Conservation (phyloP, 768 basidiomycete genomes). For the Exsudoporus frostii region DNA sequence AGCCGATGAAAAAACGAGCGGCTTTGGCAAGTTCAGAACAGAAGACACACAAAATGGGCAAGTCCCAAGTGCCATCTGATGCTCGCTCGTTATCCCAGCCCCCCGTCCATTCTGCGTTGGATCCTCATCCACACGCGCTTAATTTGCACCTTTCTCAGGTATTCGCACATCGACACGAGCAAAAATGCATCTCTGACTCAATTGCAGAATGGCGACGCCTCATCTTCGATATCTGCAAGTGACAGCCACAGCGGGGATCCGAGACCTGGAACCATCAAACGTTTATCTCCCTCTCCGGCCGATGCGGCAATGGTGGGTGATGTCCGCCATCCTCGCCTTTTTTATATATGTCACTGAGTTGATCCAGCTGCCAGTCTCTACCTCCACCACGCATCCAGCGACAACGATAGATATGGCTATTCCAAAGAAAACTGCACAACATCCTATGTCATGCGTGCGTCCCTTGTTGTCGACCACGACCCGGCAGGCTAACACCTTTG, state of each 20-base stretch:
- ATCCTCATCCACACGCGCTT: constrained; percentile 13
- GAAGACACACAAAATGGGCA: constrained; percentile 15
- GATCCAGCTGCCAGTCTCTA: constrained; percentile 7
- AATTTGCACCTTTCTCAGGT: constrained; percentile 12
- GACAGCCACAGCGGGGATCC: neutral
- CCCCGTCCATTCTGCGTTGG: constrained; percentile 2
- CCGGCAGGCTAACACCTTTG: neutral
- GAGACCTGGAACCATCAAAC: constrained; percentile 7
- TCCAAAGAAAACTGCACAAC: constrained; percentile 3
- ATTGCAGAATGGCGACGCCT: constrained; percentile 12
- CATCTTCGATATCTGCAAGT: constrained; percentile 13
- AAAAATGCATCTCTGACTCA: constrained; percentile 12
- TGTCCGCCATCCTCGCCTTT: constrained; percentile 1
- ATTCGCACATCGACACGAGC: neutral
- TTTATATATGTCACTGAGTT: constrained; percentile 12
- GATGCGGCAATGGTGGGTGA: constrained; percentile 16
- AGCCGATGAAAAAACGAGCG: constrained; percentile 14
- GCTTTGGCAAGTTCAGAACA: neutral
- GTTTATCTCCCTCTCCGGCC: constrained; percentile 4
- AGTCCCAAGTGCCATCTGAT: constrained; percentile 2
- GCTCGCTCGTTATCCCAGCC: constrained; percentile 4
- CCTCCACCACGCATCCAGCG: neutral
- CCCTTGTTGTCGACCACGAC: neutral
- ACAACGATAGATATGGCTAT: constrained; percentile 14
- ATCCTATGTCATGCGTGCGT: constrained; percentile 7